Percentiles rank a stretch among this genome's conserved stretches.
Conservation (phyloP, 306 rosid species). For the Dalbergia oliveri region DNA sequence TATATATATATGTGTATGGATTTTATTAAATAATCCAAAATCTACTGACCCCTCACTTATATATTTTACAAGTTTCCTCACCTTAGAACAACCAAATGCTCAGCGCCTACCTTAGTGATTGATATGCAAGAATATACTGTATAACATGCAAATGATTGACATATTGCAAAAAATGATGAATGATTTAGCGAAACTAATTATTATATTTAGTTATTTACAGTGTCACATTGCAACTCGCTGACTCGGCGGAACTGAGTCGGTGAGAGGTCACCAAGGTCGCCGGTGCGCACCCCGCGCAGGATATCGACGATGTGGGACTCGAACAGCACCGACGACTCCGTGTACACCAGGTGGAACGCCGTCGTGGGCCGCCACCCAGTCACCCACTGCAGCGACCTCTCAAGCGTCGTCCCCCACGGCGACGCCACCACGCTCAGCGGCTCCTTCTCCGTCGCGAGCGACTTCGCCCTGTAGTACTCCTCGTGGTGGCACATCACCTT, state of each 20-base stretch:
- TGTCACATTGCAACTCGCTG: slow-evolving; percentile 82
- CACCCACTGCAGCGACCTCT: slow-evolving; percentile 85
- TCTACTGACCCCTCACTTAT: too few relatives aligned
- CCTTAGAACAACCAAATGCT: too few relatives aligned
- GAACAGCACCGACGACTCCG: slow-evolving; percentile 79
- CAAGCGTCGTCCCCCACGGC: slow-evolving; percentile 81
- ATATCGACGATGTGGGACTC: slow-evolving; percentile 78
- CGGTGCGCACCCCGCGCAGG: slow-evolving; percentile 72
- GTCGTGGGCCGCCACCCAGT: slow-evolving; percentile 93
- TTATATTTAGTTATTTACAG: slow-evolving; percentile 56
- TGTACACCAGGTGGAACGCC: slow-evolving; percentile 78
- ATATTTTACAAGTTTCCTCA: too few relatives aligned
- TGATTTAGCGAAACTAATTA: too few relatives aligned
- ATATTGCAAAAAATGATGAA: too few relatives aligned
- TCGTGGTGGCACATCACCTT: slow-evolving; percentile 67
- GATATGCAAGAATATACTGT: too few relatives aligned
- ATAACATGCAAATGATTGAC: background rate
- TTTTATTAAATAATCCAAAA: too few relatives aligned
- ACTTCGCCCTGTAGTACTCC: slow-evolving; percentile 63
- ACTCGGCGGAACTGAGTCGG: slow-evolving; percentile 72
- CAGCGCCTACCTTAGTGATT: too few relatives aligned
- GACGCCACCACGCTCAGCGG: slow-evolving; percentile 58
- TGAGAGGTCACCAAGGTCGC: slow-evolving; percentile 91
- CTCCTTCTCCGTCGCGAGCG: slow-evolving; percentile 59
- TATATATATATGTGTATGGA: too few relatives aligned